These are phyloP conservation scores for Ophiostoma ulmi DNA, from an alignment of 2,329 filamentous ascomycete genomes.

Conservation along the genomic window DNA sequence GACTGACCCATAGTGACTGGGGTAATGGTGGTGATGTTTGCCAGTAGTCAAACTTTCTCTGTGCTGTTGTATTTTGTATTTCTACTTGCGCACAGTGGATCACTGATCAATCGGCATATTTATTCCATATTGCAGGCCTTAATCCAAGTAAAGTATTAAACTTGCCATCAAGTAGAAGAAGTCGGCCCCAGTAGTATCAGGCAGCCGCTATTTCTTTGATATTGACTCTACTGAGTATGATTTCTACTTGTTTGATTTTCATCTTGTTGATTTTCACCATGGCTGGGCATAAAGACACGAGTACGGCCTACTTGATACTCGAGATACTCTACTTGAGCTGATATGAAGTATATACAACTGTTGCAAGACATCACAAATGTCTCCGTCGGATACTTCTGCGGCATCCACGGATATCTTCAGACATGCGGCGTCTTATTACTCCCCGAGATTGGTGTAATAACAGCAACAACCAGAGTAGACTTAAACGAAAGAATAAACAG, in stretches of 20 bases:
- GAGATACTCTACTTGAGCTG: background rate
- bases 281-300: background rate
- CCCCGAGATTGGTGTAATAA: constrained; percentile 2
- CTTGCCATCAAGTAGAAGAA: constrained; percentile 6
- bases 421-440: background rate
- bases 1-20: no score
- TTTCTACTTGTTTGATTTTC: background rate
- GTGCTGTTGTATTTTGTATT: background rate
- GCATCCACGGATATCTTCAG: background rate
- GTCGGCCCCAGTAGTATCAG: background rate
- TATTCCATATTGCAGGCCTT: background rate
- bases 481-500: background rate
- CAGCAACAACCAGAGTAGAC: background rate
- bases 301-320: background rate
- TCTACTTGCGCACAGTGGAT: background rate
- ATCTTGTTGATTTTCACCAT: background rate
- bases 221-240: background rate
- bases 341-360: background rate
- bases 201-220: background rate
- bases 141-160: constrained; percentile 7
- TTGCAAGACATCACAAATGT: background rate
- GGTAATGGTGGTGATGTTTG: background rate
- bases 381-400: background rate
- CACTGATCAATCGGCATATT: background rate
- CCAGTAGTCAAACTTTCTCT: background rate